Evolutionary conservation across 176 grass and related monocot genomes (phyloP).

Genomic region (Lolium multiflorum): DNA sequence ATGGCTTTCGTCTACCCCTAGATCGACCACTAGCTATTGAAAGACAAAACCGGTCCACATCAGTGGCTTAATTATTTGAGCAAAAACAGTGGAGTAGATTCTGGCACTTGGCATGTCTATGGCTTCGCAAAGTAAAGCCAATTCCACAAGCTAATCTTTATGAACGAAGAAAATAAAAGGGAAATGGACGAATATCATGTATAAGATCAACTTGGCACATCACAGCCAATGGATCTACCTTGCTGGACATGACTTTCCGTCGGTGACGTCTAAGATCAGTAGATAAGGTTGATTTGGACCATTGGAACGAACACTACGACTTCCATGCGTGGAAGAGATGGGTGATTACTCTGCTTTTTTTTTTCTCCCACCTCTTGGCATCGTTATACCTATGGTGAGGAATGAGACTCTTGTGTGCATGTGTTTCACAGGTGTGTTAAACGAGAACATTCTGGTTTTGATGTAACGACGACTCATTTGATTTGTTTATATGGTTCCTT

Average conservation of each 20-base stretch:
- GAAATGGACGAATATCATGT: not conserved
- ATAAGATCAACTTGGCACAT: not conserved
- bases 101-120: not conserved
- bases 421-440: not conserved
- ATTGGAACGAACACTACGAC: not conserved
- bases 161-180: not conserved
- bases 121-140: not conserved
- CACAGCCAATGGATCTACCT: not conserved
- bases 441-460: not conserved
- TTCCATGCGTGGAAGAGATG: not conserved
- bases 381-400: not conserved
- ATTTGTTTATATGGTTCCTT: not conserved
- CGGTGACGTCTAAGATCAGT: not conserved
- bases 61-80: conserved; percentile 29
- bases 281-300: not conserved
- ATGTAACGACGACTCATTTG: not conserved
- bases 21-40: not conserved
- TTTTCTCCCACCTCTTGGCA: not conserved
- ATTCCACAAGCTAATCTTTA: not conserved
- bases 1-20: not conserved
- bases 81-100: not conserved
- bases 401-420: not conserved
- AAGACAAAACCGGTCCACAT: not conserved
- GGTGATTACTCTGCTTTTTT: not conserved
- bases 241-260: not conserved